phyloP scores from a whole-genome alignment of 805 yeast genomes.

The Candida germanica region DNA sequence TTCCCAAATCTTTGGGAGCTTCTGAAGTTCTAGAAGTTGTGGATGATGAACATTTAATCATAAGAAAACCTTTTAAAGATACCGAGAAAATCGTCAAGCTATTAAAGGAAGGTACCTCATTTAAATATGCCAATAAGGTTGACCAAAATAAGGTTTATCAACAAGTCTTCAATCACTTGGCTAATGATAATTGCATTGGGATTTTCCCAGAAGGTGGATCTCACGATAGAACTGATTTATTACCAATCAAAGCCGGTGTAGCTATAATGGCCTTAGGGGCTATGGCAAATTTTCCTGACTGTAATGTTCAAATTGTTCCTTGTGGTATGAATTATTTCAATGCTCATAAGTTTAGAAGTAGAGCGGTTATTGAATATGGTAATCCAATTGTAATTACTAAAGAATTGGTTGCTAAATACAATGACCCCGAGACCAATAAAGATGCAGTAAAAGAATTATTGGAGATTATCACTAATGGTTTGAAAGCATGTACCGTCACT shows the following conservation, averaged over 20 bases:
- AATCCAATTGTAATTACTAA: slow-evolving; percentile 65
- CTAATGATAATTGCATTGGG: slow-evolving; percentile 80
- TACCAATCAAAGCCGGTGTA: slow-evolving; percentile 95
- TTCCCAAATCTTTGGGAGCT: slow-evolving; percentile 77
- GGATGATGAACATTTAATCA: slow-evolving; percentile 65
- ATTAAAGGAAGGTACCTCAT: slow-evolving; percentile 52
- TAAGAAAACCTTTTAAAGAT: slow-evolving; percentile 69
- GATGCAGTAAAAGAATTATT: slow-evolving; percentile 72
- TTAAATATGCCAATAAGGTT: slow-evolving; percentile 74
- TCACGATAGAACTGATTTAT: slow-evolving; percentile 86
- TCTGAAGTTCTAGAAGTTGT: slow-evolving; percentile 65
- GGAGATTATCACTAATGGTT: slow-evolving; percentile 66
- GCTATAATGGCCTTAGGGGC: slow-evolving; percentile 98
- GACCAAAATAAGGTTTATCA: slow-evolving; percentile 84
- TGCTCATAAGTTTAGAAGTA: slow-evolving; percentile 89
- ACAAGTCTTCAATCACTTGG: slow-evolving; percentile 78
- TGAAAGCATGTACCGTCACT: slow-evolving; percentile 82
- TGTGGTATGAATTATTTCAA: slow-evolving; percentile 98
- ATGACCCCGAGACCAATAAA: slow-evolving; percentile 61
- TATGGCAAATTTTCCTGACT: slow-evolving; percentile 69
- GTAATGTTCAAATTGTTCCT: slow-evolving; percentile 85
- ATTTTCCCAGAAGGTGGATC: slow-evolving; percentile 99
- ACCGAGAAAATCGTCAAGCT: slow-evolving; percentile 41
- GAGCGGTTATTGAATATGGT: slow-evolving; percentile 96
- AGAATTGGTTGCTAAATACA: slow-evolving; percentile 61